A percentile compares a stretch with the other conserved stretches of the same genome.
phyloP scores from a whole-genome alignment of 2,329 filamentous ascomycete species.

The Cercospora sp. region DNA sequence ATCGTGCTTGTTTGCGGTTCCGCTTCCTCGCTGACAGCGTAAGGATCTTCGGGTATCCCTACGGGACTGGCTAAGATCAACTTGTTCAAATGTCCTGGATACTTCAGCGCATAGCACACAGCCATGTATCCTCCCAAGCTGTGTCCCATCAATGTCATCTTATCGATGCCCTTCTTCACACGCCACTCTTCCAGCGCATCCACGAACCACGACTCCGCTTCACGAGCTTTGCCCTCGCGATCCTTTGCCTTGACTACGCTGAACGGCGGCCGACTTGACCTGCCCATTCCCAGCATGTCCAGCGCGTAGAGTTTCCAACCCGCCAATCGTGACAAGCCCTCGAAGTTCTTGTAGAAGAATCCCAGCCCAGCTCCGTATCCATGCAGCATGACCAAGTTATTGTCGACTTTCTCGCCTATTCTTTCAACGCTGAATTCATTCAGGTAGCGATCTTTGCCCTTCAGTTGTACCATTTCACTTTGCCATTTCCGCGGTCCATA shows the following conservation, averaged over 20 bases:
- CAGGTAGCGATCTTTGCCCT: slow-evolving; percentile 80
- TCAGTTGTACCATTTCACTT: slow-evolving; percentile 78
- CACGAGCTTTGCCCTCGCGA: slow-evolving; percentile 73
- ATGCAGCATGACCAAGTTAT: slow-evolving; percentile 93
- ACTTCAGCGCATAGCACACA: slow-evolving; percentile 92
- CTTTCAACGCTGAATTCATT: slow-evolving; percentile 94
- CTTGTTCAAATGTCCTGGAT: slow-evolving; percentile 92
- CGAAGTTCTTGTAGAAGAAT: slow-evolving; percentile 99
- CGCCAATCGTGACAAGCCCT: slow-evolving; percentile 72
- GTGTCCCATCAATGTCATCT: slow-evolving; percentile 90
- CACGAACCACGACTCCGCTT: slow-evolving; percentile 94
- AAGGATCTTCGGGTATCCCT: slow-evolving; percentile 91
- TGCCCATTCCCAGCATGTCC: slow-evolving; percentile 94
- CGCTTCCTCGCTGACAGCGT: slow-evolving; percentile 77
- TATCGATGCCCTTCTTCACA: slow-evolving; percentile 80
- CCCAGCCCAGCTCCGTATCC: slow-evolving; percentile 94
- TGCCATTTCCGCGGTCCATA: slow-evolving; percentile 84
- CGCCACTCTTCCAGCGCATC: slow-evolving; percentile 97
- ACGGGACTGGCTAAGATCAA: slow-evolving; percentile 93
- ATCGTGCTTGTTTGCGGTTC: slow-evolving; percentile 73
- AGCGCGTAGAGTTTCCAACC: slow-evolving; percentile 91
- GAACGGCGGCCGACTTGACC: slow-evolving; percentile 81
- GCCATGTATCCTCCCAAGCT: slow-evolving; percentile 94
- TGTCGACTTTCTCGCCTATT: slow-evolving; percentile 72
- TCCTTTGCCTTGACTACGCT: slow-evolving; percentile 75